These are phyloP conservation scores for Apium graveolens DNA, from an alignment of 129 eudicot genomes.

Conservation along the genomic window DNA sequence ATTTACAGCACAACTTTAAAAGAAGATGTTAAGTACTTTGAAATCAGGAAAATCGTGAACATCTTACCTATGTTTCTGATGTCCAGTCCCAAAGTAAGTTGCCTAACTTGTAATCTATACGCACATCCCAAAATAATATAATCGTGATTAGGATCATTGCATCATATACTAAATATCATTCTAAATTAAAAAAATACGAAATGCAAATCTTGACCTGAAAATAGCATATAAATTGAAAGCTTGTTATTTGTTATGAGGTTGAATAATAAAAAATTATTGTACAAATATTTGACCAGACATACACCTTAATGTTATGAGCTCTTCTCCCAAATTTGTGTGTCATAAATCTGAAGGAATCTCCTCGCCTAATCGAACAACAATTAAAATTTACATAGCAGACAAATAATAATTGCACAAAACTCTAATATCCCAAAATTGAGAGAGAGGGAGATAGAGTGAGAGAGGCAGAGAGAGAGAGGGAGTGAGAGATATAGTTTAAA, in stretches of 20 bases:
- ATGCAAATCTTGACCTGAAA: no score
- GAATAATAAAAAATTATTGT: neutral
- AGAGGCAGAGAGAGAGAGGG: no score
- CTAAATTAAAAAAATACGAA: no score
- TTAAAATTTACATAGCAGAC: slow-evolving; percentile 72
- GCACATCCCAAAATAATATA: neutral
- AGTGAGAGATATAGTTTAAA: no score
- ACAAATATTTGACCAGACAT: neutral
- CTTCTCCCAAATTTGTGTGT: slow-evolving; percentile 77
- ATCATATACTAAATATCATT: no score
- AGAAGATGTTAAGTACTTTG: neutral
- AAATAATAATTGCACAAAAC: slow-evolving; percentile 82
- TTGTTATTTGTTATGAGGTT: neutral
- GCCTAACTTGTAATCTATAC: slow-evolving; percentile 83
- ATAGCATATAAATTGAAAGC: neutral
- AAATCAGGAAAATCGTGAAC: no score
- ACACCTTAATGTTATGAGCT: slow-evolving; percentile 92
- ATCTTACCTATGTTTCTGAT: slow-evolving; percentile 89
- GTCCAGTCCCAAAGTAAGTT: slow-evolving; percentile 77
- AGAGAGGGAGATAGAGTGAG: no score
- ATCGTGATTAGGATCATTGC: neutral
- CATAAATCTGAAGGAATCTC: slow-evolving; percentile 72
- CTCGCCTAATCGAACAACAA: slow-evolving; percentile 72
- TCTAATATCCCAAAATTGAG: slow-evolving; percentile 61
- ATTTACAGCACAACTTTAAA: neutral